These are phyloP conservation scores for Eutrema heterophyllum DNA, from an alignment of 345 rosid genomes.

Conservation along the genomic window DNA sequence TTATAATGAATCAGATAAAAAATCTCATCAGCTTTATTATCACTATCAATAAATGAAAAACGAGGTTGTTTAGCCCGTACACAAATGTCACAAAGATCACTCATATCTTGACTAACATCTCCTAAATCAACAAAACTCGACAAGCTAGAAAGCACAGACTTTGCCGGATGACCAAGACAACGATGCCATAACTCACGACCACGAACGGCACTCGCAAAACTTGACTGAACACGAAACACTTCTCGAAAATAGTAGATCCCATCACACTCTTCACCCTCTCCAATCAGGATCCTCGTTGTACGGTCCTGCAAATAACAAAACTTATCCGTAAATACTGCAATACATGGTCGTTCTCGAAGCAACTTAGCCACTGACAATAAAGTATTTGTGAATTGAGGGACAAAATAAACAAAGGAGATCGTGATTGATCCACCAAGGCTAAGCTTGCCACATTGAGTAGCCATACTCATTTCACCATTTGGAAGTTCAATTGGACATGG, in stretches of 20 bases:
- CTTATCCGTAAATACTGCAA: no score
- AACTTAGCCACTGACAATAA: no score
- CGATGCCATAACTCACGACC: background rate
- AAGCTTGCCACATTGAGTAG: background rate
- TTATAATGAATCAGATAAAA: background rate
- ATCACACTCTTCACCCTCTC: background rate
- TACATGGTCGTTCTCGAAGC: no score
- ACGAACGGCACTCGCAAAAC: background rate
- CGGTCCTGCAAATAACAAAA: no score
- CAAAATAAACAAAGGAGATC: background rate
- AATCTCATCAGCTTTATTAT: background rate
- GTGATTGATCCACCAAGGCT: no score
- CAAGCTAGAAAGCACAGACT: background rate
- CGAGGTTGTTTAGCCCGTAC: background rate
- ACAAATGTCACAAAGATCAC: background rate
- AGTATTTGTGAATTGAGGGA: background rate
- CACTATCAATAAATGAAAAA: background rate
- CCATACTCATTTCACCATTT: background rate
- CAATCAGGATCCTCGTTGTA: no score
- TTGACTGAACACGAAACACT: background rate
- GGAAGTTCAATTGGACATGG: background rate
- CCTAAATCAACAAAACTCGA: background rate
- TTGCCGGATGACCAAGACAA: background rate
- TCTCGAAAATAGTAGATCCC: background rate
- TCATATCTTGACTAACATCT: background rate